A percentile compares a stretch with the other conserved stretches of the same genome.
These are phyloP conservation scores for Parsonsia alboflavescens DNA, from an alignment of 257 asterid genomes.

Conservation along the genomic window DNA sequence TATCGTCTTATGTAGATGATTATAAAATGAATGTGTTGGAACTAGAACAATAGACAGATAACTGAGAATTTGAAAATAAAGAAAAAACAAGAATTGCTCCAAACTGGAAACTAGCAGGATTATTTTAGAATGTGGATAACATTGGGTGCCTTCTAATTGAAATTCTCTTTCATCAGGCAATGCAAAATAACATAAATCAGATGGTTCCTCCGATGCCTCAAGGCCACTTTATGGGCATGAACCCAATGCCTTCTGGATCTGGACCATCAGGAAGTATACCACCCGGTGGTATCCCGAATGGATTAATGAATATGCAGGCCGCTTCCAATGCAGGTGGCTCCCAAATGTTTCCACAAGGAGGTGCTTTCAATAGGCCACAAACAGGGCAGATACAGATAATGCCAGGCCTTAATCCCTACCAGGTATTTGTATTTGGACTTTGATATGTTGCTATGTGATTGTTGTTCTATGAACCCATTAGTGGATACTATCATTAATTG, in stretches of 20 bases:
- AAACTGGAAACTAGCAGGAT: not conserved
- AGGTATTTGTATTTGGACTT: constrained; percentile 38
- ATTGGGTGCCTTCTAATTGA: constrained; percentile 16
- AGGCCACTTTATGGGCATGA: constrained; percentile 79
- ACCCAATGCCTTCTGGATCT: constrained; percentile 63
- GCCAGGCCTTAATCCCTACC: constrained; percentile 82
- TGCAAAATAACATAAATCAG: constrained; percentile 81
- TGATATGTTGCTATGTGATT: not conserved
- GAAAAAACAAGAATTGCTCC: not conserved
- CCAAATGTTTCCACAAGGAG: constrained; percentile 81
- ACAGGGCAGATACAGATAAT: constrained; percentile 83
- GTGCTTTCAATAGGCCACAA: constrained; percentile 79
- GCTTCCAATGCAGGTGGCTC: constrained; percentile 45
- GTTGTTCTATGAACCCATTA: not conserved
- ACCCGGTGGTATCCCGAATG: constrained; percentile 53
- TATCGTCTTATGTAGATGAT: not conserved
- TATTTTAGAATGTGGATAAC: not conserved
- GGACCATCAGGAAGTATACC: constrained; percentile 63
- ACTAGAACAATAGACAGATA: not conserved
- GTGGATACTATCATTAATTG: not conserved
- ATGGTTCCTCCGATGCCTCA: constrained; percentile 76
- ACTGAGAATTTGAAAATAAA: not conserved
- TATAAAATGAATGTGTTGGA: not conserved
- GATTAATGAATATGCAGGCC: constrained; percentile 51
- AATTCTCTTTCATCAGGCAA: constrained; percentile 32